Conservation (phyloP, 139 green algal species). For the Coccomyxa sp. region DNA sequence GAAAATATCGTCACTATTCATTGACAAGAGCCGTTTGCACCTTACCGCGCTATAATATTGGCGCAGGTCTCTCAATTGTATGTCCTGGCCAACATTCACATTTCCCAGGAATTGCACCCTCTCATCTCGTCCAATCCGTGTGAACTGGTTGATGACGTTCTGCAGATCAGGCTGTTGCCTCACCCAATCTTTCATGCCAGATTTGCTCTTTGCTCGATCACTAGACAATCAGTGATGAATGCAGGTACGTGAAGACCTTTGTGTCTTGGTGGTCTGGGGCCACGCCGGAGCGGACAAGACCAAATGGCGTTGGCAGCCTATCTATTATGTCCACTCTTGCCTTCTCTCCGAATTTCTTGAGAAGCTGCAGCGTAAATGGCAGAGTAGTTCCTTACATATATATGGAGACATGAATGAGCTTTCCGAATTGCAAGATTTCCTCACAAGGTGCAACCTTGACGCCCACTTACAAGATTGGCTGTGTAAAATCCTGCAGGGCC, state of each 20-base stretch:
- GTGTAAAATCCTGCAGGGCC: constrained; percentile 88
- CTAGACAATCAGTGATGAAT: background rate
- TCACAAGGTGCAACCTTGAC: background rate
- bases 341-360: constrained; percentile 1
- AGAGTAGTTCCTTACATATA: background rate
- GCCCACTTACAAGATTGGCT: constrained; percentile 46
- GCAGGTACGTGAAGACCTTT: constrained; percentile 54
- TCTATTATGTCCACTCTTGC: constrained; percentile 41
- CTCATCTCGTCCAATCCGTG: constrained; percentile 37
- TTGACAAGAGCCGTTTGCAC: background rate
- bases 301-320: constrained; percentile 86
- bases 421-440: background rate
- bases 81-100: constrained; percentile 65
- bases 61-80: constrained; percentile 66
- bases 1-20: background rate
- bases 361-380: constrained; percentile 17
- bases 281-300: constrained; percentile 91
- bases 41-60: constrained; percentile 68
- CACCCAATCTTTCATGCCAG: too few species aligned
- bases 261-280: constrained; percentile 93
- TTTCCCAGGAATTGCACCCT: constrained; percentile 77
- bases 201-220: too few species aligned
- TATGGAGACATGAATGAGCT: background rate
- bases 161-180: constrained; percentile 25
- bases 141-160: constrained; percentile 92